Evolutionary conservation across 1,139 yeast genomes (phyloP).

Genomic region (Kluyveromyces sp.): DNA sequence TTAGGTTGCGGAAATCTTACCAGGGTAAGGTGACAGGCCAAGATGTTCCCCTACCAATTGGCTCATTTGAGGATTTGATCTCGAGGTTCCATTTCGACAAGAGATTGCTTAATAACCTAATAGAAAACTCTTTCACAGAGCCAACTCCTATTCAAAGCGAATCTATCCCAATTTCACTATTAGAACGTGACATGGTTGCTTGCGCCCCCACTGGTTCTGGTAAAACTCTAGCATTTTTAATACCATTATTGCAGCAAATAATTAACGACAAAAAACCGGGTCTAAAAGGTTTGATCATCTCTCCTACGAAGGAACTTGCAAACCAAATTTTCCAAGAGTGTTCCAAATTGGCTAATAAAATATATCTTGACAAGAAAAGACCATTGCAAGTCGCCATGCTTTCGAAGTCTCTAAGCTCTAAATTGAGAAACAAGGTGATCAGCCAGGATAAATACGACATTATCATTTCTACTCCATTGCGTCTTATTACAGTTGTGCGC

Average conservation of each 20-base stretch:
- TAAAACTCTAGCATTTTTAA: constrained; percentile 78
- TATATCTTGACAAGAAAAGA: constrained; percentile 33
- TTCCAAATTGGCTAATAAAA: constrained; percentile 43
- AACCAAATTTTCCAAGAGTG: constrained; percentile 74
- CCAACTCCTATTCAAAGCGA: constrained; percentile 94
- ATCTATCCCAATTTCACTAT: constrained; percentile 62
- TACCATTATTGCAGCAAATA: constrained; percentile 67
- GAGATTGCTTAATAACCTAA: constrained; percentile 55
- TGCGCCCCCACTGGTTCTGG: constrained; percentile 97
- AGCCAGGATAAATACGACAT: constrained; percentile 66
- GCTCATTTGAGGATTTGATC: constrained; percentile 74
- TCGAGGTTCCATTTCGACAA: constrained; percentile 59
- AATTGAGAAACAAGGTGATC: constrained; percentile 52
- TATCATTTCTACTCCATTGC: constrained; percentile 77
- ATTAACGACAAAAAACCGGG: constrained; percentile 34
- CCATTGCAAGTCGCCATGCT: constrained; percentile 59
- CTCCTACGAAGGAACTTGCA: constrained; percentile 92
- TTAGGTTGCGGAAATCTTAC: constrained; percentile 44
- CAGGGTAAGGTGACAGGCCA: constrained; percentile 64
- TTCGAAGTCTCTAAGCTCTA: constrained; percentile 68
- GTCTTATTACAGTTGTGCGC: constrained; percentile 73
- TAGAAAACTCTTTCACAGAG: constrained; percentile 61
- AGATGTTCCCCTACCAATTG: constrained; percentile 80
- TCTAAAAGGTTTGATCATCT: constrained; percentile 67
- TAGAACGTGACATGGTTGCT: constrained; percentile 64